Evolutionary conservation across 2,329 filamentous ascomycete genomes (phyloP), one percentile per base, ranked within the genome.

Genomic region (Whalleya microplaca): DNA sequence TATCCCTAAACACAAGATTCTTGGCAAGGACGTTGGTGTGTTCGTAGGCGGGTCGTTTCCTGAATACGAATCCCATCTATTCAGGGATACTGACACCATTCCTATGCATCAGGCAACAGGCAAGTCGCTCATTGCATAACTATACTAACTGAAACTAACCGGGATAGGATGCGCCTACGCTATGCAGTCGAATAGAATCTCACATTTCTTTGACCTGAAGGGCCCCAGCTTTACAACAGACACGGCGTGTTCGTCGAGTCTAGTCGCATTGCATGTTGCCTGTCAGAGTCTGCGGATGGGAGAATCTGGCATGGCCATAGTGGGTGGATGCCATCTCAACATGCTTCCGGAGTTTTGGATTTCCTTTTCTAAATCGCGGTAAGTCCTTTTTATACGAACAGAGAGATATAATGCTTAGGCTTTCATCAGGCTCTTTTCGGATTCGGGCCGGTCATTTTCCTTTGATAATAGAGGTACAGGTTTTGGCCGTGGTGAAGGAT

Each of bases 401-500:
- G 7, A 51, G 47, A 37, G 68, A 60, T 18, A 63, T 64, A 49
- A 21, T 51, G 21, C 18, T 29, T 23, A 41, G 55, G 18, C 43
- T 1, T 21, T 21, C n/a, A 1, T 69, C 61, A 78, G 65, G 66
- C 65, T 84, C 46, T 76, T 86, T 21, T 81, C 80, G 1, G 77
- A 82, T 27, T 76, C 77, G 0, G 82, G 82, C 1, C 74, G 78
- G 40, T 84, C 78, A 14, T 78, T 76, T 48, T 80, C 81, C 27
- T 84, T 78, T 61, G 83, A 83, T 62, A 68, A 70, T 18, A 71
- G 74, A 45, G 83, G 79, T 4, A 78, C 79, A 41, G 87, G 86
- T 0, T 89, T 86, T 62, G 84, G 80, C 0, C 78, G 85, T 9
- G 86, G 84, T 8, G 85, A 88, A 62, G 85, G 84, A 3, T 78